phyloP scores from a whole-genome alignment of 73 alveolate genomes.

The Urostyla sp. region DNA sequence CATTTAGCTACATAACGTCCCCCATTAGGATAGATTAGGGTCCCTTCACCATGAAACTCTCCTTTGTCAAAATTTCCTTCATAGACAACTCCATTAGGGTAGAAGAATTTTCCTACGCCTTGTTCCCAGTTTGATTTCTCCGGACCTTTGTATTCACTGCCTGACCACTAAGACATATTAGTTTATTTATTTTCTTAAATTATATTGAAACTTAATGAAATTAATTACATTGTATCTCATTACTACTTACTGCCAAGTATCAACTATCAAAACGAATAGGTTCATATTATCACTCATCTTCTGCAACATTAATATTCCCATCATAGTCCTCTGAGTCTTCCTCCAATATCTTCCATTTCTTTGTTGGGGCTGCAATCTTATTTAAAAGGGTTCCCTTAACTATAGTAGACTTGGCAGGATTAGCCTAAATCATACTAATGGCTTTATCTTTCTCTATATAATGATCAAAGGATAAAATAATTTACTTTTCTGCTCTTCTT shows the following conservation, averaged over 20 bases:
- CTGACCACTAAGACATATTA: slow-evolving; percentile 73
- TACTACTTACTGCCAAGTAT: too few species aligned
- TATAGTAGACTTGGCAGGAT: slow-evolving; percentile 2
- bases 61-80: slow-evolving; percentile 97
- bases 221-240: too few species aligned
- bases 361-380: slow-evolving; percentile 14
- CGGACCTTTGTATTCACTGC: slow-evolving; percentile 75
- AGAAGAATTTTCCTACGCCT: slow-evolving; percentile 85
- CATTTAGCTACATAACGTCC: slow-evolving; percentile 93
- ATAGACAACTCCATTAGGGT: slow-evolving; percentile 90
- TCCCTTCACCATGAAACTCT: slow-evolving; percentile 95
- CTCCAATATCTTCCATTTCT: slow-evolving; percentile 62
- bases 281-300: too few species aligned
- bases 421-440: slow-evolving; percentile 2
- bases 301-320: slow-evolving; percentile 29
- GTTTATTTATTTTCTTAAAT: neutral
- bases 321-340: slow-evolving; percentile 61
- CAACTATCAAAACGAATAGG: too few species aligned
- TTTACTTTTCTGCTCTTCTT: slow-evolving; percentile 11
- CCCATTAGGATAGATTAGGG: slow-evolving; percentile 89
- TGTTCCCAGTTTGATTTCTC: slow-evolving; percentile 78
- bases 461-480: neutral
- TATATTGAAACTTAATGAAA: too few species aligned
- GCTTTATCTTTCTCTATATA: slow-evolving; percentile 26
- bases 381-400: slow-evolving; percentile 43